Base-by-base conservation (phyloP, 352 stramenopile species). In the Globisporangium irregulare region DNA sequence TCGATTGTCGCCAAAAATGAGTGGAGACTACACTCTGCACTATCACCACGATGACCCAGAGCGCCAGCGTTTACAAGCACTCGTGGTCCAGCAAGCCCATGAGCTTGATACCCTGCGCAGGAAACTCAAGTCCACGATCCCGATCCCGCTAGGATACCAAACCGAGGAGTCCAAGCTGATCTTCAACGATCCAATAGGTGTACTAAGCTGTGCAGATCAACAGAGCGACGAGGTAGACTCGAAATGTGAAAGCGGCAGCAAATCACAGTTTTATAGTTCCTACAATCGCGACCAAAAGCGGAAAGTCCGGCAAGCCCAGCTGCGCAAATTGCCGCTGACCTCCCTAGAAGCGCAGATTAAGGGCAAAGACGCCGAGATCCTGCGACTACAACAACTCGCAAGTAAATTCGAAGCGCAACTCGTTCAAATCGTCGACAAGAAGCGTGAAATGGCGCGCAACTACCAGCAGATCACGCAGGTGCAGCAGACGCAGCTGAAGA, bases 401-500 rank as follows among this genome's bases (percentile, higher is more conserved):
- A 38, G 59, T 4, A 80, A 83, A 54, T 46, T 81, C 22, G 67
- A 79, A 15, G 55, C 60, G n/a, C 69, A 78, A 43, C 32, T 78
- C 4, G 62, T 63, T 15, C 38, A 68, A 9, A 51, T 71, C 15
- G 41, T 69, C 4, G 64, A 80, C 12, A 73, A 74, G 10, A 89
- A 83, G 50, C 66, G 54, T 24, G 69, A 41, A 0, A 70, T 76
- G 32, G 51, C 54, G 6, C 56, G 66, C 57, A 66, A 68, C 15
- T 84, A 76, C 62, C 70, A 83, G 38, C 70, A 75, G 1, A 73
- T 75, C 24, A 70, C 75, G 0, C 29, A 43, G 25, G 38, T 48
- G 9, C 80, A 82, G 60, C 72, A 84, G 57, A 59, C 59, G 18
- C 76, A 80, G 50, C 57, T 86, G 4, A 80, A 75, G 54, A 86